Evolutionary conservation across 495 filamentous ascomycete genomes (phyloP).

Genomic region (Penicillium samsonianum): DNA sequence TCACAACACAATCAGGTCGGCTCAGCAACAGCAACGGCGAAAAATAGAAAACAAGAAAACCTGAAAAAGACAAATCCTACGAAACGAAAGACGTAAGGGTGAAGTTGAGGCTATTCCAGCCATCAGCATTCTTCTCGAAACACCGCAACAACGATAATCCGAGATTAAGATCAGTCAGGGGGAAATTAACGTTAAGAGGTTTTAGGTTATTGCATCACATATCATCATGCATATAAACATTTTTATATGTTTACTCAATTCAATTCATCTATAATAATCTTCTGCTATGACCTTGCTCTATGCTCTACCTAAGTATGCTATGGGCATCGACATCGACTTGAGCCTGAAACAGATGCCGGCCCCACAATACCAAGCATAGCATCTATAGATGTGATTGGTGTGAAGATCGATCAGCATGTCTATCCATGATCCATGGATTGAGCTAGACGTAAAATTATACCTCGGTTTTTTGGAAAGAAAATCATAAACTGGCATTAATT

Average conservation of each 20-base stretch:
- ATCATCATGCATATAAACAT: not conserved
- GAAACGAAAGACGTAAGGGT: constrained; percentile 22
- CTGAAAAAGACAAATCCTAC: constrained; percentile 20
- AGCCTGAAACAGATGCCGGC: not conserved
- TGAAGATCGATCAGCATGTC: constrained; percentile 2
- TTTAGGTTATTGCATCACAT: constrained; percentile 28
- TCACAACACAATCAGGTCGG: constrained; percentile 6
- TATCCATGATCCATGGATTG: constrained; percentile 5
- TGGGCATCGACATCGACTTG: not conserved
- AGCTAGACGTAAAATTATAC: too few species aligned
- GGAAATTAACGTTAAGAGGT: constrained; percentile 5
- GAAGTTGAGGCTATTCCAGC: constrained; percentile 16
- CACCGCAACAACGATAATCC: constrained; percentile 21
- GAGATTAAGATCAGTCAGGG: constrained; percentile 18
- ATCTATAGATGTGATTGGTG: constrained; percentile 4
- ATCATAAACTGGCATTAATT: constrained; percentile 5
- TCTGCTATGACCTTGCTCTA: too few species aligned
- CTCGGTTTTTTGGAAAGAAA: too few species aligned
- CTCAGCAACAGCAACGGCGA: constrained; percentile 16
- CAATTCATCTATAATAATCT: too few species aligned
- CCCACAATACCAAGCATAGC: not conserved
- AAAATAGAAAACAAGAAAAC: constrained; percentile 2
- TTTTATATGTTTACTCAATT: not conserved
- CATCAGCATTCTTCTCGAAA: constrained; percentile 23
- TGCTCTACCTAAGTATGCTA: too few species aligned